Evolutionary conservation across 257 asterid species (phyloP).

Genomic region (Rhazya stricta): DNA sequence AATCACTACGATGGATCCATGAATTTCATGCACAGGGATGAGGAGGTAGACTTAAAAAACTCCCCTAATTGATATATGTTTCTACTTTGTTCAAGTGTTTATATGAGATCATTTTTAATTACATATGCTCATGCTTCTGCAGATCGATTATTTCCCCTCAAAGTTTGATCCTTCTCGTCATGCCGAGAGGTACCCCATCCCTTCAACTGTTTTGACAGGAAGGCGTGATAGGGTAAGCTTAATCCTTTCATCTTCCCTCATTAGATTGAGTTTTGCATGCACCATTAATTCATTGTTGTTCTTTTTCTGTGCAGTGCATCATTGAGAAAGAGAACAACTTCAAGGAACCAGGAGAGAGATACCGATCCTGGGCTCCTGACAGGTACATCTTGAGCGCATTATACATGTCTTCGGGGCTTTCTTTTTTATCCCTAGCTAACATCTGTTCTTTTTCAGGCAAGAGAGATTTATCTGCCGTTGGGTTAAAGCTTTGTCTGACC

Average conservation of each 20-base stretch:
- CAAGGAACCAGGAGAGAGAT: slow-evolving; percentile 48
- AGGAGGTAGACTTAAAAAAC: slow-evolving; percentile 34
- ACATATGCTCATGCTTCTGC: slow-evolving; percentile 4
- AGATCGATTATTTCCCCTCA: slow-evolving; percentile 50
- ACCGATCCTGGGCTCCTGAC: slow-evolving; percentile 43
- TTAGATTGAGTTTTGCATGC: neutral
- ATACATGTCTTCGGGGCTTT: neutral
- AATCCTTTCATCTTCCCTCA: neutral
- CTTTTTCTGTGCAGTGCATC: slow-evolving; percentile 26
- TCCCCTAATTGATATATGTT: no score
- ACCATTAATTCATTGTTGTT: neutral
- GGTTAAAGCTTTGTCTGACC: slow-evolving; percentile 43
- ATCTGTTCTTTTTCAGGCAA: slow-evolving; percentile 25
- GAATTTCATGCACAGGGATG: slow-evolving; percentile 53
- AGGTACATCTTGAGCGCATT: slow-evolving; percentile 23
- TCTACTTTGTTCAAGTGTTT: neutral
- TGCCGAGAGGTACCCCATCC: slow-evolving; percentile 42
- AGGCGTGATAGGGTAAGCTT: slow-evolving; percentile 39
- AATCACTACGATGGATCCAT: slow-evolving; percentile 46
- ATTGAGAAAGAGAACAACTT: slow-evolving; percentile 50
- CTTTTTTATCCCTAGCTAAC: neutral
- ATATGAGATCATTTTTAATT: neutral
- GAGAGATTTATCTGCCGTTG: slow-evolving; percentile 43
- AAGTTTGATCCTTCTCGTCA: slow-evolving; percentile 43
- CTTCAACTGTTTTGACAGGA: slow-evolving; percentile 36